phyloP scores from a whole-genome alignment of 768 basidiomycete genomes.

The Russula emetica region DNA sequence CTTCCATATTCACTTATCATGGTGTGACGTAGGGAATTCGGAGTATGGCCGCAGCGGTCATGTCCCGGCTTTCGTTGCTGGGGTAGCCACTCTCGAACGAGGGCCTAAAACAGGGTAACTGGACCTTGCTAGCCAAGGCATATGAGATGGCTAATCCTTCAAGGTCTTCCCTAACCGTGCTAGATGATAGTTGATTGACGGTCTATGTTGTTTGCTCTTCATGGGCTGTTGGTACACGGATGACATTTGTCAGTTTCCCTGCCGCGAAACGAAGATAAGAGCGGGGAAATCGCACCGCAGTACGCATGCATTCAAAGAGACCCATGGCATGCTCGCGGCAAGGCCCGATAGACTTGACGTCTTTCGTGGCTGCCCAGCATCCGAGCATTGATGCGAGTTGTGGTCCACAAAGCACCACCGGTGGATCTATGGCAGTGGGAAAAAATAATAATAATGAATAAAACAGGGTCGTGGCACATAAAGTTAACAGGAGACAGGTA shows the following conservation, averaged over 20 bases:
- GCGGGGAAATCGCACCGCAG: conserved; percentile 52
- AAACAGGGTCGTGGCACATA: conserved; percentile 28
- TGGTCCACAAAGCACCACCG: conserved; percentile 50
- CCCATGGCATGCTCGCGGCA: conserved; percentile 59
- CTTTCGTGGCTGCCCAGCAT: conserved; percentile 77
- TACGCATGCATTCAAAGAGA: conserved; percentile 81
- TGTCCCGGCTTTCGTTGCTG: neutral
- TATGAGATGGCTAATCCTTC: conserved; percentile 37
- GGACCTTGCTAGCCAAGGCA: neutral
- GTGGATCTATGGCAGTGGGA: conserved; percentile 36
- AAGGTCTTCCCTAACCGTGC: conserved; percentile 71
- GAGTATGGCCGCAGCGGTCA: neutral
- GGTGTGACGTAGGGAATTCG: neutral
- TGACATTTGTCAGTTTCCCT: conserved; percentile 13
- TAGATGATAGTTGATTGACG: conserved; percentile 88
- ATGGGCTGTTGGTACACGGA: conserved; percentile 48
- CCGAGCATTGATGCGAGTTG: conserved; percentile 77
- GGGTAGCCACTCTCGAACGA: neutral
- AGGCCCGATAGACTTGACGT: conserved; percentile 48
- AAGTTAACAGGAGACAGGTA: conserved; percentile 9
- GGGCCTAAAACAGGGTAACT: neutral
- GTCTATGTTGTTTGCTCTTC: conserved; percentile 59
- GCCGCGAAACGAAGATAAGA: conserved; percentile 6
- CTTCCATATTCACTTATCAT: neutral
- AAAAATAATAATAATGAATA: conserved; percentile 40